phyloP scores from a whole-genome alignment of 202 grass and related monocot species.

The Miscanthus sacchariflorus region DNA sequence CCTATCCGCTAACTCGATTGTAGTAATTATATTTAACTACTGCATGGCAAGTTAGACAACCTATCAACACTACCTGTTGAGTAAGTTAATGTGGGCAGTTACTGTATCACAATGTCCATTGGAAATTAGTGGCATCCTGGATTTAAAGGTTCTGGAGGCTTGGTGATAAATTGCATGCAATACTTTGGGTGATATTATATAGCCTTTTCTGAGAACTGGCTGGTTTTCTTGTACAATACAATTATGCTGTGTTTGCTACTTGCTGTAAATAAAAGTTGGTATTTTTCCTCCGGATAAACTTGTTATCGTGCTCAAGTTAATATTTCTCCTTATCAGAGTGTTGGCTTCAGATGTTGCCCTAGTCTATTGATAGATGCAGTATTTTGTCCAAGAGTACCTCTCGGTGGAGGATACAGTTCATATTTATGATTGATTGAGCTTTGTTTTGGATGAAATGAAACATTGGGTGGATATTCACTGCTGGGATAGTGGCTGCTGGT shows the following conservation, averaged over 20 bases:
- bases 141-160: not conserved
- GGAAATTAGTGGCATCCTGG: conserved; percentile 18
- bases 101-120: not conserved
- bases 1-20: not conserved
- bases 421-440: conserved; percentile 59
- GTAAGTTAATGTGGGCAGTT: not conserved
- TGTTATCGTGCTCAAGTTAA: conserved; percentile 41
- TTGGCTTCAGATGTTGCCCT: conserved; percentile 77
- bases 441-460: conserved; percentile 17
- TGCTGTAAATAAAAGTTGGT: not conserved
- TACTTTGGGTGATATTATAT: not conserved
- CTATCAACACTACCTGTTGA: not conserved
- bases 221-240: conserved; percentile 24
- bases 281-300: not conserved
- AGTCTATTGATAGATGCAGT: conserved; percentile 62
- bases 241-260: conserved; percentile 22
- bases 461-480: not conserved
- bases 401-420: conserved; percentile 84
- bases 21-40: conserved; percentile 21
- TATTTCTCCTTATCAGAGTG: conserved; percentile 57
- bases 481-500: conserved; percentile 29
- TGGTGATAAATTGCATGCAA: conserved; percentile 6
- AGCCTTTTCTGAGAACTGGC: not conserved
- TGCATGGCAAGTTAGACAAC: conserved; percentile 5
- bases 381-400: conserved; percentile 86